phyloP scores from a whole-genome alignment of 345 rosid species.

The Citrus australasica region DNA sequence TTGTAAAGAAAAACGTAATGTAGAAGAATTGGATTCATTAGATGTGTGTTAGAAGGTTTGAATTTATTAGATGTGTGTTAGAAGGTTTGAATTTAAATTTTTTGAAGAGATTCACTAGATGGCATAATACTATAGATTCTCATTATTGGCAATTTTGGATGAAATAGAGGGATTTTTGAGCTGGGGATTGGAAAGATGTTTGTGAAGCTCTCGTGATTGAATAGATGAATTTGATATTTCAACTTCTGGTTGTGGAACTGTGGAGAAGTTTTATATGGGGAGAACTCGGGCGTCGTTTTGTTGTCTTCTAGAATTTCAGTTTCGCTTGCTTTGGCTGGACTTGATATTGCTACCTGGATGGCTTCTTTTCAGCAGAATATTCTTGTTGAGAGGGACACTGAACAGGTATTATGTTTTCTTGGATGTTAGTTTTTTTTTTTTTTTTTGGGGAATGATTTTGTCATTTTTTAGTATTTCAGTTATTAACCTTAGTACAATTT shows the following conservation, averaged over 20 bases:
- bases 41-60: background rate
- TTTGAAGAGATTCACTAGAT: background rate
- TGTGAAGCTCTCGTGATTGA: background rate
- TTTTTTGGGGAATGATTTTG: background rate
- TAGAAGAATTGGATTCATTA: background rate
- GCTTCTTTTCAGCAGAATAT: slow-evolving; percentile 32
- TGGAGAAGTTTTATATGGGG: slow-evolving; percentile 40
- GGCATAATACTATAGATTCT: background rate
- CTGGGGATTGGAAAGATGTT: background rate
- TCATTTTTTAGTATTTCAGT: background rate
- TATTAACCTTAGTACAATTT: background rate
- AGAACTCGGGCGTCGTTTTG: slow-evolving; percentile 30
- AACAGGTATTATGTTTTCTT: slow-evolving; percentile 31
- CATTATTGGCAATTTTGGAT: background rate
- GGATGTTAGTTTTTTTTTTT: background rate
- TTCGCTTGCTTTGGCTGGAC: slow-evolving; percentile 5
- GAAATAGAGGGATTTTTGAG: background rate
- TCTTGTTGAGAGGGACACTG: slow-evolving; percentile 38
- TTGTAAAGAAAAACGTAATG: background rate
- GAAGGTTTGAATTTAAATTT: background rate
- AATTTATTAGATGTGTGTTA: background rate
- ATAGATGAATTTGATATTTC: slow-evolving; percentile 17
- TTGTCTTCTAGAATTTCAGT: slow-evolving; percentile 25
- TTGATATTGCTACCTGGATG: slow-evolving; percentile 35
- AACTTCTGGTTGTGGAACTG: slow-evolving; percentile 5